These are phyloP conservation scores for Infundibulicybe gibba DNA, from an alignment of 768 basidiomycete genomes.

Conservation along the genomic window DNA sequence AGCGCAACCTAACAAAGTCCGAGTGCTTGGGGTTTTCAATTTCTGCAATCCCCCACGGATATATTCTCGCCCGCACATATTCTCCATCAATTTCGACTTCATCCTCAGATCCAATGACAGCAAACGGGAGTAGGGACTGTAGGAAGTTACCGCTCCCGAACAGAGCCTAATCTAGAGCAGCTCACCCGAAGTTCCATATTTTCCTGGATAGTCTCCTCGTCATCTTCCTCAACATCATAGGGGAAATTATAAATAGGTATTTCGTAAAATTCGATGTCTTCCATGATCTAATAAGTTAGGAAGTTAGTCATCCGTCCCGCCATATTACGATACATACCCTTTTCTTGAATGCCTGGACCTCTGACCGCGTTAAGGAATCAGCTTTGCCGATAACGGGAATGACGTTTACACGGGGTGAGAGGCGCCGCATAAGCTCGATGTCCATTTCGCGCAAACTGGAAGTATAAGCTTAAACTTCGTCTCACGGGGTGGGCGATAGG, in stretches of 20 bases:
- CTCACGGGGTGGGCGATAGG: background rate
- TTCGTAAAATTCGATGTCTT: constrained; percentile 86
- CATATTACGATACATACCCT: constrained; percentile 38
- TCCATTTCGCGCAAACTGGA: constrained; percentile 82
- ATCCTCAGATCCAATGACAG: constrained; percentile 86
- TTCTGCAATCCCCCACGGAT: constrained; percentile 91
- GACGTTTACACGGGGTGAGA: constrained; percentile 89
- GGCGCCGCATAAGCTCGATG: constrained; percentile 86
- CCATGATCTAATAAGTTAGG: constrained; percentile 63
- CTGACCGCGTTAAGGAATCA: constrained; percentile 79
- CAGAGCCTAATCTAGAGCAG: background rate
- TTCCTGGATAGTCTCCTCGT: constrained; percentile 87
- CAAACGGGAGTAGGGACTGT: constrained; percentile 74
- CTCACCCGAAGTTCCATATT: constrained; percentile 82
- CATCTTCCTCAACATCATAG: constrained; percentile 91
- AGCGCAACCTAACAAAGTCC: constrained; percentile 76
- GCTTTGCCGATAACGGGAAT: constrained; percentile 90
- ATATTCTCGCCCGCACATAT: constrained; percentile 74
- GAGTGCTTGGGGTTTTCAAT: constrained; percentile 91
- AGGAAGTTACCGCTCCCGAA: background rate
- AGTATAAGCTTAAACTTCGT: constrained; percentile 5
- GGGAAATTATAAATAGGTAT: constrained; percentile 96
- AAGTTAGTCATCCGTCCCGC: background rate
- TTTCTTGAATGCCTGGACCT: constrained; percentile 84
- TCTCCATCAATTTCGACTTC: constrained; percentile 80